A percentile compares a stretch with the other conserved stretches of the same genome.
Conservation (phyloP, 495 filamentous ascomycete species). For the Lepidopterella palustris region DNA sequence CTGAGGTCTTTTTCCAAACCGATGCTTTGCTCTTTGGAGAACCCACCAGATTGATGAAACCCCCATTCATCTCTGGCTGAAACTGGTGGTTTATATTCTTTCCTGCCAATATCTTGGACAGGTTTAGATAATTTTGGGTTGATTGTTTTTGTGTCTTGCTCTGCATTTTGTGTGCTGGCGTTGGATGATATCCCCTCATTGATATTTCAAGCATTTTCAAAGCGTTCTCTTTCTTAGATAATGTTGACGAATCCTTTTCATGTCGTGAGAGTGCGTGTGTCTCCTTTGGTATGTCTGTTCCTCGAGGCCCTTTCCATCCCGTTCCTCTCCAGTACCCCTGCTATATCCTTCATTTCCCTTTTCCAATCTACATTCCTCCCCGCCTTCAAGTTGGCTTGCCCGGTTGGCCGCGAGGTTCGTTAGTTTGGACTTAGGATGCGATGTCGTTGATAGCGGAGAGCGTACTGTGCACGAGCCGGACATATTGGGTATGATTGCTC, state of each 20-base stretch:
- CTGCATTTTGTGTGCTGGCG: slow-evolving; percentile 26
- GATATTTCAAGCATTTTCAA: slow-evolving; percentile 23
- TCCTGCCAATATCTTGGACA: slow-evolving; percentile 10
- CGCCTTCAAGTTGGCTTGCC: slow-evolving; percentile 32
- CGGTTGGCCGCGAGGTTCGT: slow-evolving; percentile 25
- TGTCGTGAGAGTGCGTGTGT: slow-evolving; percentile 24
- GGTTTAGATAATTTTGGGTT: slow-evolving; percentile 20
- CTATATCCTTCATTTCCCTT: slow-evolving; percentile 11
- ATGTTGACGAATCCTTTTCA: slow-evolving; percentile 7
- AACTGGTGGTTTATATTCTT: slow-evolving; percentile 26
- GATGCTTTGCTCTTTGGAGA: slow-evolving; percentile 21
- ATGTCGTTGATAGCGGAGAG: background rate
- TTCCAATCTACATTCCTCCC: slow-evolving; percentile 15
- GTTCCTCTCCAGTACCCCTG: slow-evolving; percentile 24
- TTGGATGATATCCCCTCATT: slow-evolving; percentile 31
- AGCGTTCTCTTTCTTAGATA: slow-evolving; percentile 3
- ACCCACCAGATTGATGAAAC: slow-evolving; percentile 12
- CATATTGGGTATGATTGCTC: slow-evolving; percentile 39
- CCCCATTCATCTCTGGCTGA: slow-evolving; percentile 14
- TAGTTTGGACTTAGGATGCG: slow-evolving; percentile 23
- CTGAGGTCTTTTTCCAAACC: slow-evolving; percentile 17
- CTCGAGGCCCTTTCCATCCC: slow-evolving; percentile 34
- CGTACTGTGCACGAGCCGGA: slow-evolving; percentile 30
- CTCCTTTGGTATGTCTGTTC: slow-evolving; percentile 28
- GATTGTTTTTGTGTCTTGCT: slow-evolving; percentile 33